A percentile compares a stretch with the other conserved stretches of the same genome.
Conservation (phyloP, 2,329 filamentous ascomycete genomes). For the Westerdykella aurantiaca region DNA sequence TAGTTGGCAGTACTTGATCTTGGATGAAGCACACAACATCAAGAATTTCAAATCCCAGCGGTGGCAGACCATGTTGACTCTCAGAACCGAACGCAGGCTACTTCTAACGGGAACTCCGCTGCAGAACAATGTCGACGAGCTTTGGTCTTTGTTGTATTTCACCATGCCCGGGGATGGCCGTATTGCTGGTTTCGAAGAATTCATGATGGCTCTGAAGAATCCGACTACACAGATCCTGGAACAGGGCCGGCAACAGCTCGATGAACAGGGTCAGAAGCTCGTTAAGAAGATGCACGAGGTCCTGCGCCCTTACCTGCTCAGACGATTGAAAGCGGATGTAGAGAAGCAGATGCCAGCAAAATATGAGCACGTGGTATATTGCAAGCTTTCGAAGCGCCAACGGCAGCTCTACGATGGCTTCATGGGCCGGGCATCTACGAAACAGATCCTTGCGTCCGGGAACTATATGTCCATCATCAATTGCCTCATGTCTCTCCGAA, state of each 20-base stretch:
- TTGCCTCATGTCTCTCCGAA: slow-evolving; percentile 92
- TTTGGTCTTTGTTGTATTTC: slow-evolving; percentile 97
- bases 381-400: slow-evolving; percentile 89
- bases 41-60: slow-evolving; percentile 98
- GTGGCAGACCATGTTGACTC: slow-evolving; percentile 91
- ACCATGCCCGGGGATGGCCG: slow-evolving; percentile 87
- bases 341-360: slow-evolving; percentile 99
- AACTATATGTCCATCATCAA: slow-evolving; percentile 99
- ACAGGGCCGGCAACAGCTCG: slow-evolving; percentile 87
- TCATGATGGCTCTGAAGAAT: slow-evolving; percentile 91
- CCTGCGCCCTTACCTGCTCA: slow-evolving; percentile 81
- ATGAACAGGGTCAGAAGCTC: slow-evolving; percentile 85
- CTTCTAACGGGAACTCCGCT: slow-evolving; percentile 90
- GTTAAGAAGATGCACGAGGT: slow-evolving; percentile 93
- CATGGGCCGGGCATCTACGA: slow-evolving; percentile 81
- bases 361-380: slow-evolving; percentile 95
- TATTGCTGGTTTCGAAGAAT: slow-evolving; percentile 91
- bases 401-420: slow-evolving; percentile 96
- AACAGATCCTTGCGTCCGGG: slow-evolving; percentile 80
- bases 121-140: slow-evolving; percentile 92
- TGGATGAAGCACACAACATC: slow-evolving; percentile 98
- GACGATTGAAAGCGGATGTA: slow-evolving; percentile 89
- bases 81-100: slow-evolving; percentile 83
- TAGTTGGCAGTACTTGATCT: slow-evolving; percentile 94
- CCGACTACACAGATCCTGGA: slow-evolving; percentile 95